phyloP scores from a whole-genome alignment of 1,284 basidiomycete genomes.

The Cryptococcus deneoformans region DNA sequence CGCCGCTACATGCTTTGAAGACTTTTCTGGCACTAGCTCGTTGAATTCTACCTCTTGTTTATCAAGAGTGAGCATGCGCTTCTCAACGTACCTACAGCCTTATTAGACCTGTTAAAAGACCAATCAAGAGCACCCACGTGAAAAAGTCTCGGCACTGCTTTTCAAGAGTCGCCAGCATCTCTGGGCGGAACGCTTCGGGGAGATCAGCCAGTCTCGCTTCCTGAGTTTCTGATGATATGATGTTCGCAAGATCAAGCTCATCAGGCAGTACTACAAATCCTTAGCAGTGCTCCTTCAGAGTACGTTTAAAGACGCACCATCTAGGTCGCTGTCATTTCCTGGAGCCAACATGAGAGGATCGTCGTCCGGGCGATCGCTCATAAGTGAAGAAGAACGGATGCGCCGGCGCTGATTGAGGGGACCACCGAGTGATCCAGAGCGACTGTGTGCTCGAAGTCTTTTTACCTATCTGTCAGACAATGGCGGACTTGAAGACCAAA shows the following conservation, averaged over 20 bases:
- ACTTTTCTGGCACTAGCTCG: slow-evolving; percentile 20
- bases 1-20: slow-evolving; percentile 26
- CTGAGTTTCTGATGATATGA: slow-evolving; percentile 7
- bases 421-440: slow-evolving; percentile 2
- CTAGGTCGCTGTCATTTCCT: background rate
- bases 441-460: slow-evolving; percentile 9
- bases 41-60: slow-evolving; percentile 19
- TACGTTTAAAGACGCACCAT: background rate
- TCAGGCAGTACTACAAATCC: background rate
- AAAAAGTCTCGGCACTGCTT: slow-evolving; percentile 39
- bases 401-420: background rate
- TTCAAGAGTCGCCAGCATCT: slow-evolving; percentile 36
- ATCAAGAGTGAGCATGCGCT: slow-evolving; percentile 8
- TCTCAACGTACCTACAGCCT: slow-evolving; percentile 24
- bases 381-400: slow-evolving; percentile 10
- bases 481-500: background rate
- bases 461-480: background rate
- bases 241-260: slow-evolving; percentile 1
- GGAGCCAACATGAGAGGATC: slow-evolving; percentile 11
- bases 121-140: slow-evolving; percentile 15
- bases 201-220: slow-evolving; percentile 14
- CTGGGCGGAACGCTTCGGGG: slow-evolving; percentile 29
- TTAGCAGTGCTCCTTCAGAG: no score
- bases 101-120: background rate
- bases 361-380: slow-evolving; percentile 20